Base-by-base conservation (phyloP, 768 basidiomycete genomes). In the Hemileccinum rubropunctum region DNA sequence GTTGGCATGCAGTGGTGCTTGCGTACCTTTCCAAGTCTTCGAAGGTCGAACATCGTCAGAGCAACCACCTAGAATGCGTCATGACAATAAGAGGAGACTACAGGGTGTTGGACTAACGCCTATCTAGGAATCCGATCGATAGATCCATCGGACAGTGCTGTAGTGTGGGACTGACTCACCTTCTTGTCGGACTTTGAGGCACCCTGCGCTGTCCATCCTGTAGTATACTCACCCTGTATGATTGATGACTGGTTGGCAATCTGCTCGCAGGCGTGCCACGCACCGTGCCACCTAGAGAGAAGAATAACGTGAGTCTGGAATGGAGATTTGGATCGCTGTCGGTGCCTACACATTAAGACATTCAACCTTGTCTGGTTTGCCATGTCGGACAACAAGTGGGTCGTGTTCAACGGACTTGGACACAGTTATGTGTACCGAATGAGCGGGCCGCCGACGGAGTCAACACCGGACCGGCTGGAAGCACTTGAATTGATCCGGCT, bases 151-250 rank as follows among this genome's bases (percentile, higher is more conserved):
- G 27, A 38, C 3, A 27, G 6, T 17, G 35, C n/a, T 12, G 23
- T 6, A 23, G 23, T 23, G 23, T 23, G 23, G 23, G 23, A 23
- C 23, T 15, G 12, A 48, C 73, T 47, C 49, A 88, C 91, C 79
- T 93, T 97, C 73, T 95, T 95, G 73, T 95, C 94, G 6, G 92
- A 95, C 63, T 85, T 91, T 14, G 92, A 95, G 37, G 89, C 91
- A n/a, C 93, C 93, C 33, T 87, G 82, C 12, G 83, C 84, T 10
- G 90, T 92, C 89, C 90, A 95, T 65, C 94, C 93, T 45, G 93
- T 95, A 54, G 93, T 95, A 66, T 95, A 95, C 74, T 95, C 91
- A 37, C 90, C 89, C 83, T 81, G 46, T 45, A 45, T 36, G 36
- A 50, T 23, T 21, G 21, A 42, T 42, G 47, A 26, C 49, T 30